Conservation (phyloP, 345 rosid genomes). For the sweet orange (Citrus sinensis) region DVS_A1.0 CM039163.1:3587501-3588000, state of each 20-base stretch:
- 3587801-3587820: conserved; percentile 43
- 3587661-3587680: conserved; percentile 48
- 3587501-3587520: conserved; percentile 68
- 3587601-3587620: conserved; percentile 44
- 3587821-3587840: conserved; percentile 41
- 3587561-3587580: conserved; percentile 62
- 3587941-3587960: background rate
- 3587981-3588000: background rate
- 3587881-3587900: background rate
- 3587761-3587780: conserved; percentile 47
- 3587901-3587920: background rate
- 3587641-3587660: conserved; percentile 32
- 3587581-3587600: conserved; percentile 53
- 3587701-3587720: conserved; percentile 38
- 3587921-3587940: background rate
- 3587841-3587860: conserved; percentile 52
- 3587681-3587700: conserved; percentile 40
- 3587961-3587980: background rate
- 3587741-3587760: conserved; percentile 50
- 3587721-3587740: conserved; percentile 48
- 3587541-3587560: conserved; percentile 47
- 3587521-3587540: conserved; percentile 66
- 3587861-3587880: background rate
- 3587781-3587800: conserved; percentile 80
- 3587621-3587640: conserved; percentile 86